These are phyloP conservation scores for Aspergillus sojae DNA, from an alignment of 2,329 filamentous ascomycete species.

Conservation along the genomic window DNA sequence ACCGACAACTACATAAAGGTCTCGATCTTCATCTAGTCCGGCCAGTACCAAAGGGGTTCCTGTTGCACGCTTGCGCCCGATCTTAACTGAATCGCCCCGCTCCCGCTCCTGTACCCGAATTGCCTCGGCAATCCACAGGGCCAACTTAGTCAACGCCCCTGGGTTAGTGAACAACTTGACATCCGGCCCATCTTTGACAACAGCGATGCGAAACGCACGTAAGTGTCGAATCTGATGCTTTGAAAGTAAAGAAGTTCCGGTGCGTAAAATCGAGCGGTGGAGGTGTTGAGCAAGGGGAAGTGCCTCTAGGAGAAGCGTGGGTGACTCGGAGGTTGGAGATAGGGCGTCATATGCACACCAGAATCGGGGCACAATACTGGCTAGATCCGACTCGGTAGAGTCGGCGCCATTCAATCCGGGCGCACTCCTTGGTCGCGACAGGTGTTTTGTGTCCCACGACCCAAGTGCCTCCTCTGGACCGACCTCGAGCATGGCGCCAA, in stretches of 20 bases:
- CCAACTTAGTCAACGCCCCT: constrained; percentile 87
- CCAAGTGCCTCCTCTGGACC: constrained; percentile 53
- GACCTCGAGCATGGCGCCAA: constrained; percentile 90
- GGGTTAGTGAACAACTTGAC: constrained; percentile 90
- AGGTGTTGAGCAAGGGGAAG: constrained; percentile 85
- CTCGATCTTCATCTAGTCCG: constrained; percentile 81
- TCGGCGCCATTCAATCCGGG: constrained; percentile 22
- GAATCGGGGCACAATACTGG: constrained; percentile 51
- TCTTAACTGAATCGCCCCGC: constrained; percentile 67
- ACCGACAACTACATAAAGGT: constrained; percentile 90
- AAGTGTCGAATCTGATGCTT: constrained; percentile 94
- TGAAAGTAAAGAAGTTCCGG: constrained; percentile 84
- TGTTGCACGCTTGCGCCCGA: constrained; percentile 41
- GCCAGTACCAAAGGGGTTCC: constrained; percentile 88
- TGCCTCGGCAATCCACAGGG: constrained; percentile 91
- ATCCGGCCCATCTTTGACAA: constrained; percentile 93
- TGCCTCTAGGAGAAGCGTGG: constrained; percentile 66
- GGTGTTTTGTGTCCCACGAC: constrained; percentile 36
- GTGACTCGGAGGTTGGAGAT: constrained; percentile 48
- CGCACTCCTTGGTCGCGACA: constrained; percentile 25
- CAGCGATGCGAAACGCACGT: constrained; percentile 88
- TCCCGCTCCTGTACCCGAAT: constrained; percentile 87
- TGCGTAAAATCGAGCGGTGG: constrained; percentile 88
- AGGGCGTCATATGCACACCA: constrained; percentile 63
- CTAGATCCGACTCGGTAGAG: constrained; percentile 29